Conservation (phyloP, 2,329 filamentous ascomycete species). For the Phaeosphaeriaceae sp. region DNA sequence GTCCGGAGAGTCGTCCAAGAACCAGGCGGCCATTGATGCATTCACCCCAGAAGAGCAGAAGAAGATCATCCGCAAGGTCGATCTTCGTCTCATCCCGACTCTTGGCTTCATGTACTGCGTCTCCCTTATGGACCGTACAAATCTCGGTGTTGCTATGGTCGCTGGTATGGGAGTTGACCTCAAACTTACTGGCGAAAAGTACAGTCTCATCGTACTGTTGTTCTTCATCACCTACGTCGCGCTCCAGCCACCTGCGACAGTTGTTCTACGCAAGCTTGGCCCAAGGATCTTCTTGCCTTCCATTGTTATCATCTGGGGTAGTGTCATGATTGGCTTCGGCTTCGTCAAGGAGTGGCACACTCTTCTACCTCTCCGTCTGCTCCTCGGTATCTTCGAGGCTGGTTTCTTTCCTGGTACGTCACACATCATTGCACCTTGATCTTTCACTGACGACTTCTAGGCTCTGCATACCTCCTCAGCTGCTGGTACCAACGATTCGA, state of each 20-base stretch:
- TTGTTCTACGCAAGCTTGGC: conserved; percentile 30
- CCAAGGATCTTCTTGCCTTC: conserved; percentile 27
- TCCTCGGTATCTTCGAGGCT: conserved; percentile 35
- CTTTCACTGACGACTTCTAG: conserved; percentile 9
- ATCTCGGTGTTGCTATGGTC: conserved; percentile 46
- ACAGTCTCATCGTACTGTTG: conserved; percentile 28
- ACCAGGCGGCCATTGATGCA: conserved; percentile 22
- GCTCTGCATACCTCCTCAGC: conserved; percentile 59
- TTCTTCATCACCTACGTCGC: conserved; percentile 38
- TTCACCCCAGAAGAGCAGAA: conserved; percentile 32
- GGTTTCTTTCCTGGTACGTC: conserved; percentile 35
- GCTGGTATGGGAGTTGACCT: conserved; percentile 41
- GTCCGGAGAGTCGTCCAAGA: conserved; percentile 11
- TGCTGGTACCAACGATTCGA: conserved; percentile 67
- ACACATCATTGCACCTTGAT: background rate
- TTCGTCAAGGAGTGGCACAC: conserved; percentile 35
- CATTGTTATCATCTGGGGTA: conserved; percentile 31
- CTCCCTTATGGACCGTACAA: conserved; percentile 48
- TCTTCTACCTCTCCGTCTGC: conserved; percentile 27
- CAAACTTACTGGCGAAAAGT: conserved; percentile 32
- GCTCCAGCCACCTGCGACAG: conserved; percentile 31
- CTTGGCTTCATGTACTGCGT: conserved; percentile 50
- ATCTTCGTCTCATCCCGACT: conserved; percentile 50
- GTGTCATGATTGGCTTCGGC: conserved; percentile 31
- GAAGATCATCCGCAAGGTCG: conserved; percentile 38